phyloP scores from a whole-genome alignment of 345 rosid genomes.

The Pistacia vera region DNA sequence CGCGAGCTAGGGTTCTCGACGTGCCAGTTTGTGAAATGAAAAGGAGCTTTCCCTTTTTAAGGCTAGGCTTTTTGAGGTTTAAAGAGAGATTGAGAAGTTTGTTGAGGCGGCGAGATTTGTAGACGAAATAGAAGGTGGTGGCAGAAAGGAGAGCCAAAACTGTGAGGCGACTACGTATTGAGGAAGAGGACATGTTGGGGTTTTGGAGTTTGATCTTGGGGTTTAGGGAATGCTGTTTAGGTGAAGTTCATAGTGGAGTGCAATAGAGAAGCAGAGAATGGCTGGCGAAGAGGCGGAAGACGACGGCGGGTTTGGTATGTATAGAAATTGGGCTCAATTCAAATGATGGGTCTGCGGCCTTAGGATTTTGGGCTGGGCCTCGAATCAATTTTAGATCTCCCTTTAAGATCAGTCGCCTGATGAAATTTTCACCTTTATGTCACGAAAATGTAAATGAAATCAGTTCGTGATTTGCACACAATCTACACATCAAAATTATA shows the following conservation, averaged over 20 bases:
- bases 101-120: constrained; percentile 74
- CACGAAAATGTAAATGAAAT: not conserved
- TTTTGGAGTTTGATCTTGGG: not conserved
- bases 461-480: not conserved
- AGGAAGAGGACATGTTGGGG: constrained; percentile 45
- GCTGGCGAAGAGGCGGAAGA: not conserved
- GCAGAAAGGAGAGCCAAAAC: constrained; percentile 81
- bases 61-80: constrained; percentile 30
- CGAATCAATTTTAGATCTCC: no score
- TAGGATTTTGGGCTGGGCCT: not conserved
- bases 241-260: not conserved
- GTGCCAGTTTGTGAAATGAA: constrained; percentile 86
- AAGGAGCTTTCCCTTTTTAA: constrained; percentile 60
- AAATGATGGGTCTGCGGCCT: not conserved
- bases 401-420: no score
- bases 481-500: not conserved
- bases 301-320: not conserved
- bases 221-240: not conserved
- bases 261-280: not conserved
- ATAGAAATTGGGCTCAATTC: no score
- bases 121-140: constrained; percentile 77
- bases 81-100: constrained; percentile 29
- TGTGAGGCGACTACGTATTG: constrained; percentile 59
- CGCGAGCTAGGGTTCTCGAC: constrained; percentile 64
- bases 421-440: not conserved